phyloP scores from a whole-genome alignment of 2,329 filamentous ascomycete genomes.

The Coniella lustricola region DNA sequence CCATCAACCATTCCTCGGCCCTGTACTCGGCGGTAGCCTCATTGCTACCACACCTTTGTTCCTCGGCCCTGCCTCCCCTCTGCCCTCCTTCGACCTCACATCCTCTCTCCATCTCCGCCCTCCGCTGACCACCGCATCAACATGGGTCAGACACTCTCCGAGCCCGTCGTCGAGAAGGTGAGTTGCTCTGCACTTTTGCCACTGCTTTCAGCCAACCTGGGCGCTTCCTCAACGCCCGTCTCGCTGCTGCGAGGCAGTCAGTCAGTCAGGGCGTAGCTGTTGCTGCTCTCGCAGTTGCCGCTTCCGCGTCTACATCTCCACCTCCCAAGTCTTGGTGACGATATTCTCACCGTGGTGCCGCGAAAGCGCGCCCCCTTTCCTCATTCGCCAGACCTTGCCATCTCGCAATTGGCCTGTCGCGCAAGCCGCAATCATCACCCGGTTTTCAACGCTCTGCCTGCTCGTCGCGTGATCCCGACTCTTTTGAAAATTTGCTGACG shows the following conservation, averaged over 20 bases:
- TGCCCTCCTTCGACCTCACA: neutral
- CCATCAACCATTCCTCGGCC: constrained; percentile 10
- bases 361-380: neutral
- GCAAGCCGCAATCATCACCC: neutral
- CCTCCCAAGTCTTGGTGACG: neutral
- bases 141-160: constrained; percentile 99
- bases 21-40: constrained; percentile 16
- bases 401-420: neutral
- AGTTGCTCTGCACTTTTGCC: constrained; percentile 25
- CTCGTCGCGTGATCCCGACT: neutral
- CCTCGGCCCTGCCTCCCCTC: neutral
- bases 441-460: no score
- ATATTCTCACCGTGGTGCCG: neutral
- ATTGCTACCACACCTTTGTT: constrained; percentile 3
- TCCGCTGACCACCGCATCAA: constrained; percentile 17
- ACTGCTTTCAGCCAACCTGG: neutral
- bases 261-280: no score
- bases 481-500: constrained; percentile 22
- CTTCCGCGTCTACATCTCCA: neutral
- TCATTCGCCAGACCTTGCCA: neutral
- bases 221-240: neutral
- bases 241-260: neutral
- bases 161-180: constrained; percentile 99
- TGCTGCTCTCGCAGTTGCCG: neutral
- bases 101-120: neutral